Evolutionary conservation across 164 flowering plant species (phyloP), one percentile per base, ranked within the genome.

Genomic region (Magnolia changhungtana): DNA sequence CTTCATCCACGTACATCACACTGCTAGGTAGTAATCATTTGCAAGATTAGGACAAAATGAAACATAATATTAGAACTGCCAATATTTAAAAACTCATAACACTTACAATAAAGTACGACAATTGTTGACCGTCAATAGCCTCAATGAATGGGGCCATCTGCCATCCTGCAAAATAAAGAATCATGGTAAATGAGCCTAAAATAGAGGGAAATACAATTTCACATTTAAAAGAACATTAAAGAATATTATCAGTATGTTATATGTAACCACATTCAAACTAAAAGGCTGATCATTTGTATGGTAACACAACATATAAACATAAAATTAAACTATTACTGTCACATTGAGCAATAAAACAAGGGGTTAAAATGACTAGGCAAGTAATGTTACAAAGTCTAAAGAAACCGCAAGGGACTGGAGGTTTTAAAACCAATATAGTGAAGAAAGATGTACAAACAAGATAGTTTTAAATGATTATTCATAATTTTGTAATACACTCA

Each of bases 121-220:
- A 84, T 55, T 75, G 78, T 80, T 94, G 97, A 72, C 91, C 88
- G 86, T 92, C 93, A 84, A 96, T 82, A 71, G 97, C 97, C 84
- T 96, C 98, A 50, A 96, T 91, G 74, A 86, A 96, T 68, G 99
- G 99, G 27, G 98, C 97, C 95, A 96, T 92, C 19, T 96, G 90
- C 97, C 95, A 94, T 80, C 84, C 97, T 95, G 90, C 77, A 88
- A 80, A n/a, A 55, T 10, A 73, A 68, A 13, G 20, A 70, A 68
- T 3, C n/a, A 31, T 31, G 7, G 19, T 16, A 1, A 29, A 31
- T 16, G 29, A 68, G 29, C 50, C n/a, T 27, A 18, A 31, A 31
- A 27, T 24, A 6, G 20, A 37, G 16, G 71, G 24, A 64, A 68
- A 37, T 8, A 68, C 20, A 68, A 31, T 68, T 31, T 29, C 10